Evolutionary conservation across 352 stramenopile genomes (phyloP).

Genomic region (Globisporangium middletonii): DNA sequence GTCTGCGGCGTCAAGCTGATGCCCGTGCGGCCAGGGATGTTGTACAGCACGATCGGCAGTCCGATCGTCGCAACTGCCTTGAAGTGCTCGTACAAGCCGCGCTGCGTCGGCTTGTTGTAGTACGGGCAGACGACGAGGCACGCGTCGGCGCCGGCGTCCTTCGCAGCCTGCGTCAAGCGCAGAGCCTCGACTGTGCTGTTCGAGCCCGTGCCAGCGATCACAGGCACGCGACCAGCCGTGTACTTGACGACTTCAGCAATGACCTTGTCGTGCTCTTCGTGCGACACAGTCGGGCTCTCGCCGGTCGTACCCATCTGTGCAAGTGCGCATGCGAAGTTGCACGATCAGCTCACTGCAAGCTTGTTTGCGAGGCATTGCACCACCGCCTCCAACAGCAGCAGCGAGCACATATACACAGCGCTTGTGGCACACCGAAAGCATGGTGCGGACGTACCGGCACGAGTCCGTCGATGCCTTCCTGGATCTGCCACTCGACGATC

Average conservation of each 20-base stretch:
- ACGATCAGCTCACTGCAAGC: not conserved
- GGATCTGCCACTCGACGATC: conserved; percentile 91
- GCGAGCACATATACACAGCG: not conserved
- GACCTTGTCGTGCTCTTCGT: conserved; percentile 94
- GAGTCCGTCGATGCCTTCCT: conserved; percentile 93
- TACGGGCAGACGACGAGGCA: conserved; percentile 96
- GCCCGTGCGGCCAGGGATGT: conserved; percentile 95
- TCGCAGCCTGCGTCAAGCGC: conserved; percentile 83
- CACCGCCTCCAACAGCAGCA: not conserved
- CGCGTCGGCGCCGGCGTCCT: conserved; percentile 92
- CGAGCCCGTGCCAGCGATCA: conserved; percentile 95
- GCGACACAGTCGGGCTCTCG: conserved; percentile 93
- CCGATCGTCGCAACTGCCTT: conserved; percentile 82
- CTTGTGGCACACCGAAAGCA: not conserved
- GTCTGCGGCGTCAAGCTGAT: conserved; percentile 94
- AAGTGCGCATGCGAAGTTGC: not conserved
- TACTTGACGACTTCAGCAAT: conserved; percentile 89
- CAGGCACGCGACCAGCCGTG: conserved; percentile 77
- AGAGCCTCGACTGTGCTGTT: conserved; percentile 89
- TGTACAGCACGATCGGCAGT: conserved; percentile 95
- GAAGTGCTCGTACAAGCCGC: conserved; percentile 94
- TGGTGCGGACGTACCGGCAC: conserved; percentile 72
- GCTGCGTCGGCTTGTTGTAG: conserved; percentile 98
- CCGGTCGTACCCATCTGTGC: conserved; percentile 93
- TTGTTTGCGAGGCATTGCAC: not conserved